Evolutionary conservation across 2,329 filamentous ascomycete species (phyloP), one percentile per base, ranked within the genome.

Genomic region (Ophiostoma himal-ulmi): DNA sequence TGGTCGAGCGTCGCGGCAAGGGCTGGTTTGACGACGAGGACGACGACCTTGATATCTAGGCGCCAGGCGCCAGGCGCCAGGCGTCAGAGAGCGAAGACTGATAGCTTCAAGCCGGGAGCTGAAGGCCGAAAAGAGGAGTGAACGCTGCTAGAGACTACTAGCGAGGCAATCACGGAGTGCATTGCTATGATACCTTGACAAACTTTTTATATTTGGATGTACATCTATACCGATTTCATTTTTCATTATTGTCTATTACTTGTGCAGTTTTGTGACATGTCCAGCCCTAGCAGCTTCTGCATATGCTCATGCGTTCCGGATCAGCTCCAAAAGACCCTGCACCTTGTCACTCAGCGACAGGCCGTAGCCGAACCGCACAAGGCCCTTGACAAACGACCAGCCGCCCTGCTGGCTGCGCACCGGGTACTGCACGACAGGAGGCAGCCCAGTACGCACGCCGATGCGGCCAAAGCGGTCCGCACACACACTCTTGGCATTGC

Each of bases 401-500:
- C 87, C 88, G 68, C 83, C 81, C 60, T 81, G 80, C 71, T 89
- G 88, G 76, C 88, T 86, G 20, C 79, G 78, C 20, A 99, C 88
- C 1, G 95, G 94, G 78, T 98, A 96, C 76, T 90, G 89, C 74
- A 97, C 86, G 5, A 90, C 87, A 1, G 85, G 84, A 2, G 95
- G 95, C 71, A 99, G 97, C 5, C 85, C 83, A 7, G 95, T 99
- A 73, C 89, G 78, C 72, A 91, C 77, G 1, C 88, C 88, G 26
- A 89, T 75, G 82, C 84, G 85, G 20, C 82, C 83, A 71, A 85
- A 83, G 10, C 89, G 83, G 82, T 99, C 95, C 73, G 88, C 84
- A 77, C 93, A 97, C 41, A 99, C 83, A 70, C 90, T 88, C 83
- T 99, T 99, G 74, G 89, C 79, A 79, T 98, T 97, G 79, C 93